Evolutionary conservation across 495 filamentous ascomycete genomes (phyloP).

Genomic region (Penicillium robsamsonii): DNA sequence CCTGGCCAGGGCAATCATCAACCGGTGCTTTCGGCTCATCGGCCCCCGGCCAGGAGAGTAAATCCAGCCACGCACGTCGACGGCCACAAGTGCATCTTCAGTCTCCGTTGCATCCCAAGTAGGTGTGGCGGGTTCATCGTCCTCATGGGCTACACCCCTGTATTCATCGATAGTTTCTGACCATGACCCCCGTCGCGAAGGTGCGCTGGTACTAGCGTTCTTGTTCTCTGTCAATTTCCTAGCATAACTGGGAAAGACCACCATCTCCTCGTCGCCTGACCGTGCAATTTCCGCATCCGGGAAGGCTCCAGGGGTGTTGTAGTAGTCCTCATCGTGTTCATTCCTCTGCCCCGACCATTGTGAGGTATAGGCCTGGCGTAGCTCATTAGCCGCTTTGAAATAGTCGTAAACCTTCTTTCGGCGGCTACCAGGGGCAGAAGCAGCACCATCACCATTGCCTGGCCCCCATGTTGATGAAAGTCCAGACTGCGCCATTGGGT

Average conservation of each 20-base stretch:
- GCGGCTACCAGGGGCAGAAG: conserved; percentile 65
- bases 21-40: conserved; percentile 82
- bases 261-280: conserved; percentile 84
- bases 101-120: conserved; percentile 70
- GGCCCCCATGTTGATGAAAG: conserved; percentile 34
- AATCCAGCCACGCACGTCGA: conserved; percentile 94
- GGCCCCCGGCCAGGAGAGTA: conserved; percentile 81
- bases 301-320: conserved; percentile 71
- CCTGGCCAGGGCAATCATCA: conserved; percentile 79
- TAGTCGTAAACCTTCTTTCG: conserved; percentile 82
- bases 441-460: conserved; percentile 47
- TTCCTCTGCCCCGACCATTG: conserved; percentile 53
- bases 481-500: conserved; percentile 42
- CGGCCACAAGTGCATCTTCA: conserved; percentile 76
- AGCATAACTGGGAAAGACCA: conserved; percentile 90
- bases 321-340: conserved; percentile 53
- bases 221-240: conserved; percentile 53
- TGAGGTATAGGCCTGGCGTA: conserved; percentile 76
- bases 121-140: conserved; percentile 30
- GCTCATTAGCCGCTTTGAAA: conserved; percentile 83
- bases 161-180: conserved; percentile 41
- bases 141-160: conserved; percentile 27
- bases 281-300: conserved; percentile 76
- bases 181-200: conserved; percentile 30
- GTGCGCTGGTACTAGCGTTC: conserved; percentile 19